Evolutionary conservation across 2,329 filamentous ascomycete genomes (phyloP).

Genomic region (Botryosphaeria dothidea): DNA sequence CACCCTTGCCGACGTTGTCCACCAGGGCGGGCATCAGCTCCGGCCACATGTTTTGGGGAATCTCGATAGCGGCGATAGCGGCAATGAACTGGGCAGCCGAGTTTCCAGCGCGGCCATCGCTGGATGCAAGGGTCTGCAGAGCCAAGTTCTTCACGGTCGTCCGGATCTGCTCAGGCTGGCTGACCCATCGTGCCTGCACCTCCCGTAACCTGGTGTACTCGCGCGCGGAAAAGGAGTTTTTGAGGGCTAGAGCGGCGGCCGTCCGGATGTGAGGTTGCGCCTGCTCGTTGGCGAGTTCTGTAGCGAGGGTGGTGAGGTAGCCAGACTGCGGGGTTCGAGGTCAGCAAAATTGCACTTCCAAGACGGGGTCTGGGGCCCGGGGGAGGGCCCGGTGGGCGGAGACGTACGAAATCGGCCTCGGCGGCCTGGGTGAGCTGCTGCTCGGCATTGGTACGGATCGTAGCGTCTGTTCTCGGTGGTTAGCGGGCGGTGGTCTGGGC

Average conservation of each 20-base stretch:
- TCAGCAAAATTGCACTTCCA: conserved; percentile 16
- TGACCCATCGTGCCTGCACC: conserved; percentile 90
- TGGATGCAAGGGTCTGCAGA: conserved; percentile 81
- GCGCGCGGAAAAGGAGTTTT: conserved; percentile 96
- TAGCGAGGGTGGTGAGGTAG: conserved; percentile 89
- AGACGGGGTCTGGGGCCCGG: conserved; percentile 23
- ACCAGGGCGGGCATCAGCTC: conserved; percentile 89
- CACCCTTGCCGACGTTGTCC: conserved; percentile 86
- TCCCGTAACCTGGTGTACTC: conserved; percentile 85
- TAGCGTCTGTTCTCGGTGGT: conserved; percentile 68
- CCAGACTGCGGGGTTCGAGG: conserved; percentile 63
- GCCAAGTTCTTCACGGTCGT: conserved; percentile 83
- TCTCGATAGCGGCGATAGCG: conserved; percentile 90
- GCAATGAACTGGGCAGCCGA: conserved; percentile 94
- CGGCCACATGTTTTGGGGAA: conserved; percentile 89
- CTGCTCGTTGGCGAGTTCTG: conserved; percentile 89
- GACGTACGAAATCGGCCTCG: conserved; percentile 88
- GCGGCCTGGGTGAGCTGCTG: conserved; percentile 91
- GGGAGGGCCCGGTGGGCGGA: conserved; percentile 34
- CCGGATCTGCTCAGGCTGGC: conserved; percentile 82
- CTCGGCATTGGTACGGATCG: conserved; percentile 86
- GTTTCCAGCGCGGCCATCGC: conserved; percentile 79
- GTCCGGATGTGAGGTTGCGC: conserved; percentile 82
- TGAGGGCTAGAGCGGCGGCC: conserved; percentile 92
- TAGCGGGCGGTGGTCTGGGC: conserved; percentile 30